Base-by-base conservation (phyloP, 2,329 filamentous ascomycete species). In the Pseudohalonectria lignicola region DNA sequence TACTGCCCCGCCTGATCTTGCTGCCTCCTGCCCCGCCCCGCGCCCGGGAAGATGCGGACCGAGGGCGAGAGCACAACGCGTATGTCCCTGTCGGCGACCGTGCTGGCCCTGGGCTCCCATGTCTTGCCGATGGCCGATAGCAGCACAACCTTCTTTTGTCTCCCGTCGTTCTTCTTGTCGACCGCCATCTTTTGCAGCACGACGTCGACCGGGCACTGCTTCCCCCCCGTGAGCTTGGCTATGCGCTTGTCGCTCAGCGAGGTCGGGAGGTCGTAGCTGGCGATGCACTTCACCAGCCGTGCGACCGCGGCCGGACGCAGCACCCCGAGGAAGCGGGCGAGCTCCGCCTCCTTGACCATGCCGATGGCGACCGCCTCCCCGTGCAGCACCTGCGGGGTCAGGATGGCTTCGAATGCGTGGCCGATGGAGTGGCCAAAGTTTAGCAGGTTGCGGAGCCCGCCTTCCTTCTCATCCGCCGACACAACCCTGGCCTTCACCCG, bases 371-470 rank as follows among this genome's bases (percentile, higher is more conserved):
- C 90, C 45, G 85, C 87, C 57, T 98, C 92, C 43, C 92, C 92
- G 53, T 98, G 92, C 6, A 98, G 75, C 28, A 98, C 79, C 59
- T 98, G 90, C 1, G 92, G 92, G 0, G 93, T 94, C 31, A 96
- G 70, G 33, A 98, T 87, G 20, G 92, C 92, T 62, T 98, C 92
- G 50, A 90, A 87, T 15, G 92, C 92, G 60, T 98, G 92, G 12
- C 92, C 92, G 47, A 98, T 96, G 1, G 92, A 96, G 57, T 98
- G 92, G 23, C 92, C 92, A 61, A 95, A 96, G 60, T 98, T 98
- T 43, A 98, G 71, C 39, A 98, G 71, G 57, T 98, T 98, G 44
- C 92, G 79, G 41, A 98, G 66, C 11, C 92, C 92, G 18, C 88
- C 88, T 62, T 98, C 92, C 47, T 87, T 79, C 64, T 98, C 92